phyloP scores from a whole-genome alignment of 129 eudicot genomes.

The Pseudognaphalium luteoalbum region DNA sequence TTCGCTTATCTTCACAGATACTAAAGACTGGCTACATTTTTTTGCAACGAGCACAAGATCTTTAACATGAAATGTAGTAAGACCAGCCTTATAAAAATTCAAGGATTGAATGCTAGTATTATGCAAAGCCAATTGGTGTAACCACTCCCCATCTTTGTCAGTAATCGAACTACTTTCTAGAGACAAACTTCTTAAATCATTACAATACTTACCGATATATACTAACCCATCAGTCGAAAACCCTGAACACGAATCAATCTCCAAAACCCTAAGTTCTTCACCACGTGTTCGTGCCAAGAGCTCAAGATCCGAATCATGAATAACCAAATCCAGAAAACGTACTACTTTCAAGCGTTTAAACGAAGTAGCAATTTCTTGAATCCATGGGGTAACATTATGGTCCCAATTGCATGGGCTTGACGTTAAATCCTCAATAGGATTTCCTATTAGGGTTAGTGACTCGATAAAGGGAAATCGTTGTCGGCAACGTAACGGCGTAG shows the following conservation, averaged over 20 bases:
- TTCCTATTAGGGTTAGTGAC: background rate
- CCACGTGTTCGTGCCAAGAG: background rate
- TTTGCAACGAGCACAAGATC: background rate
- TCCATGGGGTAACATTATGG: background rate
- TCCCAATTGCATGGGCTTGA: background rate
- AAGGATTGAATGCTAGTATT: background rate
- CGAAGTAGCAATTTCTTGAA: background rate
- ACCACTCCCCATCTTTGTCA: background rate
- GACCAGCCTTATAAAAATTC: background rate
- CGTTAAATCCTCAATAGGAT: background rate
- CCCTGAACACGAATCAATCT: background rate
- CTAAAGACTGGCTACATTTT: background rate
- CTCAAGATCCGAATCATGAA: background rate
- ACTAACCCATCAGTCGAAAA: background rate
- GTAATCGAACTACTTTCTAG: background rate
- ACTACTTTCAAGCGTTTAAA: background rate
- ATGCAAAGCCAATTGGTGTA: background rate
- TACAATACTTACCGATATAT: background rate
- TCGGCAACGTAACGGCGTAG: background rate
- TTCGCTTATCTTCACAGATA: background rate
- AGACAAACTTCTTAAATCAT: background rate
- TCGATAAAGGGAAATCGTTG: background rate
- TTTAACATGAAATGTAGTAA: background rate
- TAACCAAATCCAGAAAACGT: background rate
- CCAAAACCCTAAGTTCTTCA: background rate